Evolutionary conservation across 768 basidiomycete genomes (phyloP), one percentile per base, ranked within the genome.

Genomic region (Lactarius indigo): DNA sequence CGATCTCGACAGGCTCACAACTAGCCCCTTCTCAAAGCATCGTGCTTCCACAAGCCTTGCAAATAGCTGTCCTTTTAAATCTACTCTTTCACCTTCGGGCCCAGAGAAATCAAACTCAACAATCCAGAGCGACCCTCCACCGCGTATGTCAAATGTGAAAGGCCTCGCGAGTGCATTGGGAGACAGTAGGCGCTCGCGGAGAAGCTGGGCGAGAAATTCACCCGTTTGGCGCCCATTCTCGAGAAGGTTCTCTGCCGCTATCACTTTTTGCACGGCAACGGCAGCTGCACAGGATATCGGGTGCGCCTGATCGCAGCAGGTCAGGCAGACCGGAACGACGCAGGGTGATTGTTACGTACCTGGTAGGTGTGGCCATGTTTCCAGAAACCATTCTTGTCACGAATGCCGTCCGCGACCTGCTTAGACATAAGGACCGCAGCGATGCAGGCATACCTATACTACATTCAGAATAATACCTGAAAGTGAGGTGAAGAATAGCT

Each of bases 321-420:
- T 35, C 57, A 30, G 41, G 56, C 30, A 58, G 12, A 56, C 42
- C 35, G 30, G 66, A 18, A 15, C 28, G 37, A 41, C 23, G 23
- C 12, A 41, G 23, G 20, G 41, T n/a, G 54, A 47, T 55, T 31
- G 54, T 65, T 28, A 67, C 74, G 17, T 72, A 84, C 90, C 81
- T 91, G 90, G 74, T 92, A 94, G 3, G 92, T 93, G 75, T 94
- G 92, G 0, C 92, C 92, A 74, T 93, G 91, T 73, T 92, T 90
- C 83, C 88, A 87, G 65, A 89, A 77, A 33, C 90, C 91, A 17
- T 87, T 84, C 23, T 84, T 79, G 66, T 81, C 84, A 17, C 83
- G 81, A 66, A 96, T 84, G 18, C 87, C 91, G 62, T 85, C 80
- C 1, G 87, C 87, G 39, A 96, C 83, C 67, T 81, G 82, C 69